These are phyloP conservation scores for Mucor ambiguus DNA, from an alignment of 371 early-diverging fungal species.

Conservation along the genomic window DNA sequence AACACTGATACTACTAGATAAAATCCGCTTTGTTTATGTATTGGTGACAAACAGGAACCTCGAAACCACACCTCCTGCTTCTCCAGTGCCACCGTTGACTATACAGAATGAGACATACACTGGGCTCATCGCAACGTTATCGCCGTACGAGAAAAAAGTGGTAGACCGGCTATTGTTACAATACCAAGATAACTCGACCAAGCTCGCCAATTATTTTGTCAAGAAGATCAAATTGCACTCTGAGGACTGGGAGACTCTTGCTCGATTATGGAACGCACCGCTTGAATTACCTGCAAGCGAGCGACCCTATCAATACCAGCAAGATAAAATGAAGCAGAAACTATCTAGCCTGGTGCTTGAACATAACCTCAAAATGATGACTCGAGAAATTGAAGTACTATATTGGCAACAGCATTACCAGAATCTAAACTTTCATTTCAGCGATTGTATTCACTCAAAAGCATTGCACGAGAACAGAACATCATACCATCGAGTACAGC, in stretches of 20 bases:
- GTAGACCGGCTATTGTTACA: background rate
- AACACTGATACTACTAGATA: background rate
- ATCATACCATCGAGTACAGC: background rate
- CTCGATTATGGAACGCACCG: background rate
- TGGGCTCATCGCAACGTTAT: background rate
- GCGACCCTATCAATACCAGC: background rate
- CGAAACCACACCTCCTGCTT: background rate
- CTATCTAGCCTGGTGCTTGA: background rate
- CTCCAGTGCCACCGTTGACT: background rate
- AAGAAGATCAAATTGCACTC: background rate
- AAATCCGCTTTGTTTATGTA: background rate
- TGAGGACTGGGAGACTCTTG: background rate
- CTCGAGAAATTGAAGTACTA: background rate
- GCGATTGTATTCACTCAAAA: background rate
- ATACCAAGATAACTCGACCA: conserved; percentile 1
- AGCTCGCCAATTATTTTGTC: background rate
- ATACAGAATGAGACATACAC: background rate
- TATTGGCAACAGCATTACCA: background rate
- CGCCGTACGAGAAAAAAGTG: background rate
- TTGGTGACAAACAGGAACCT: background rate
- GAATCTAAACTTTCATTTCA: background rate
- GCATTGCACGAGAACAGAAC: background rate
- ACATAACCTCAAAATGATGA: background rate
- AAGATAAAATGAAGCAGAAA: background rate
- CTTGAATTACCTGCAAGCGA: background rate